A percentile compares a stretch with the other conserved stretches of the same genome.
Conservation (phyloP, 805 yeast species). For the Candida coleopterorum region DNA sequence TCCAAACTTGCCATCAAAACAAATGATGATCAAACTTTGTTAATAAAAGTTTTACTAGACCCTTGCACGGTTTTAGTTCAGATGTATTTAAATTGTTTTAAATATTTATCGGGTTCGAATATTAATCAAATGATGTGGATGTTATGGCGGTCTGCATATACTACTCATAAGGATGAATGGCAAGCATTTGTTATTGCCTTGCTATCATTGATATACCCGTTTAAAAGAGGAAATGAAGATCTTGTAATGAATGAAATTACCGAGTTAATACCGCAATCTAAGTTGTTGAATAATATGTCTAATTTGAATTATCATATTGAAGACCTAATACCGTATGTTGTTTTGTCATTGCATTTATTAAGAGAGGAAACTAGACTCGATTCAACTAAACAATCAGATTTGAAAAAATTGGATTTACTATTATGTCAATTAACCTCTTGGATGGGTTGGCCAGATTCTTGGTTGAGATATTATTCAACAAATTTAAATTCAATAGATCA, state of each 20-base stretch:
- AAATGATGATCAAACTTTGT: constrained; percentile 16
- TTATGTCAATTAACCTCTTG: constrained; percentile 58
- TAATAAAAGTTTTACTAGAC: constrained; percentile 32
- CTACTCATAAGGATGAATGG: constrained; percentile 51
- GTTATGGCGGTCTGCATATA: constrained; percentile 56
- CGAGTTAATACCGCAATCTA: constrained; percentile 26
- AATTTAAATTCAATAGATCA: constrained; percentile 31
- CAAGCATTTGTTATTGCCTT: constrained; percentile 50
- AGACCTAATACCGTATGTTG: constrained; percentile 58
- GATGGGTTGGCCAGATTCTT: constrained; percentile 70
- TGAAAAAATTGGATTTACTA: constrained; percentile 44
- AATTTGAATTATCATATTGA: constrained; percentile 37
- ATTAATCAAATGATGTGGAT: constrained; percentile 56
- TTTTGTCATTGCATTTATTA: constrained; percentile 66
- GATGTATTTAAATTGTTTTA: constrained; percentile 46
- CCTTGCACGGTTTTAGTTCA: constrained; percentile 44
- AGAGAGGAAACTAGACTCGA: constrained; percentile 72
- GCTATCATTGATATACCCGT: constrained; percentile 47
- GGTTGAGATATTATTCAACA: constrained; percentile 56
- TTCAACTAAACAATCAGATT: constrained; percentile 32
- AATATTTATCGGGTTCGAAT: constrained; percentile 52
- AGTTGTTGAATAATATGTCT: constrained; percentile 20
- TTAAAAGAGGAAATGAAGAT: constrained; percentile 9
- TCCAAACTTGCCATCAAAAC: constrained; percentile 22
- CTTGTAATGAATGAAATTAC: constrained; percentile 28